Conservation (phyloP, 768 basidiomycete genomes). For the Amanita subjunquillea region DNA sequence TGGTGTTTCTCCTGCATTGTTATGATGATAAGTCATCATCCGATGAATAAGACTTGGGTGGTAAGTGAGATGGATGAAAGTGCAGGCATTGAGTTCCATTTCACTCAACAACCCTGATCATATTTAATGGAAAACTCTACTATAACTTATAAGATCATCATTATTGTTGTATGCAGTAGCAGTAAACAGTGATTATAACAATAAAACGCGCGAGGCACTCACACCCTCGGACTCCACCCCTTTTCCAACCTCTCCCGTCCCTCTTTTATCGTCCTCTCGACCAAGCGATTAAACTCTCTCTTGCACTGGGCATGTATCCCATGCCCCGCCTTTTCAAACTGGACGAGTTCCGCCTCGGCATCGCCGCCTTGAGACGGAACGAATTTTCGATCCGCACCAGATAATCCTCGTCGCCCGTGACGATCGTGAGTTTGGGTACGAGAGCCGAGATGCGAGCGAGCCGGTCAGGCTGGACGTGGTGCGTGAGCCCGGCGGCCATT, state of each 20-base stretch:
- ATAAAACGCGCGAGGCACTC: background rate
- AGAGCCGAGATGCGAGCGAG: constrained; percentile 37
- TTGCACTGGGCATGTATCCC: constrained; percentile 41
- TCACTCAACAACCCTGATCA: too few relatives aligned
- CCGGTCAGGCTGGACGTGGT: constrained; percentile 40
- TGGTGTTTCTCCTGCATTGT: too few relatives aligned
- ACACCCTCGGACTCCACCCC: constrained; percentile 8
- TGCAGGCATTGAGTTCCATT: too few relatives aligned
- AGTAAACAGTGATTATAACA: too few relatives aligned
- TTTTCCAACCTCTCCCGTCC: constrained; percentile 23
- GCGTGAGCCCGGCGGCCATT: constrained; percentile 57
- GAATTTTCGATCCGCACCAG: constrained; percentile 46
- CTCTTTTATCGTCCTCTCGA: constrained; percentile 49
- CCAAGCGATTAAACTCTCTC: constrained; percentile 39
- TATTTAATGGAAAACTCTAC: too few relatives aligned
- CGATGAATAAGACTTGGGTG: too few relatives aligned
- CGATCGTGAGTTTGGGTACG: constrained; percentile 55
- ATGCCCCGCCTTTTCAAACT: constrained; percentile 58
- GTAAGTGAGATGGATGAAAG: too few relatives aligned
- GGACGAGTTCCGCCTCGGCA: constrained; percentile 50
- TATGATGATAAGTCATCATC: too few relatives aligned
- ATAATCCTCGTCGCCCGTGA: constrained; percentile 62
- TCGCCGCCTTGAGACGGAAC: constrained; percentile 36
- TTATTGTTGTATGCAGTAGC: too few relatives aligned
- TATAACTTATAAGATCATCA: too few relatives aligned